Percentiles rank a stretch among this genome's conserved stretches.
Conservation (phyloP, 176 grass and related monocot genomes). For the Chrysopogon serrulatus region DNA sequence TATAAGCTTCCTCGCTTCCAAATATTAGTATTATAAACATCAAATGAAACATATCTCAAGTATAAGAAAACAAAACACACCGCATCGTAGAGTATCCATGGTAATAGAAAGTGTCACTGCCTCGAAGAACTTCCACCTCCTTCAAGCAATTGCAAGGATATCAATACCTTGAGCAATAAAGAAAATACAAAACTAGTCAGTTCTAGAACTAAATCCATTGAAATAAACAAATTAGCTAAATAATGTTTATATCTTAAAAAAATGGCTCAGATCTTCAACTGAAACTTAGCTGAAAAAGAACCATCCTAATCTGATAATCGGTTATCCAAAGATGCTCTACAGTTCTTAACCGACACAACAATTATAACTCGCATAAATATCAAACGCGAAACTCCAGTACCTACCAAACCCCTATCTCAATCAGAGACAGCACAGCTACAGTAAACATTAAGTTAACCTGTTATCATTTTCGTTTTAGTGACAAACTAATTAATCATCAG, state of each 20-base stretch:
- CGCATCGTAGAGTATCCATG: conserved; percentile 62
- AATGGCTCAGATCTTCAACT: not conserved
- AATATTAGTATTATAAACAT: conserved; percentile 24
- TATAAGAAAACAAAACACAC: conserved; percentile 31
- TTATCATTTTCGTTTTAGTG: not conserved
- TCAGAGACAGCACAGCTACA: not conserved
- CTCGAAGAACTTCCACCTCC: conserved; percentile 52
- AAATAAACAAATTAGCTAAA: conserved; percentile 3
- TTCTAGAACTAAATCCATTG: not conserved
- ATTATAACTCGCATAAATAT: not conserved
- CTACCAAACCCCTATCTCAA: not conserved
- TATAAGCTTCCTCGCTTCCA: conserved; percentile 43
- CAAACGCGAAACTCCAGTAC: not conserved
- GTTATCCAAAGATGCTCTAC: not conserved
- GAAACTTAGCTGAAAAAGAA: not conserved
- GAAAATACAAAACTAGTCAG: not conserved
- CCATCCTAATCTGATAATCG: not conserved
- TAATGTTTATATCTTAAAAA: conserved; percentile 6
- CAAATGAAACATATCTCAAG: not conserved
- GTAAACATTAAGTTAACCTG: not conserved
- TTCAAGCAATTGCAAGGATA: conserved; percentile 71
- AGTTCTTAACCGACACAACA: not conserved
- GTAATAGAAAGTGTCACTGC: conserved; percentile 56
- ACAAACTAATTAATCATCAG: not conserved
- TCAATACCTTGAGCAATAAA: conserved; percentile 43